Base-by-base conservation (phyloP, 345 rosid species). In the Barbarea vulgaris region DNA sequence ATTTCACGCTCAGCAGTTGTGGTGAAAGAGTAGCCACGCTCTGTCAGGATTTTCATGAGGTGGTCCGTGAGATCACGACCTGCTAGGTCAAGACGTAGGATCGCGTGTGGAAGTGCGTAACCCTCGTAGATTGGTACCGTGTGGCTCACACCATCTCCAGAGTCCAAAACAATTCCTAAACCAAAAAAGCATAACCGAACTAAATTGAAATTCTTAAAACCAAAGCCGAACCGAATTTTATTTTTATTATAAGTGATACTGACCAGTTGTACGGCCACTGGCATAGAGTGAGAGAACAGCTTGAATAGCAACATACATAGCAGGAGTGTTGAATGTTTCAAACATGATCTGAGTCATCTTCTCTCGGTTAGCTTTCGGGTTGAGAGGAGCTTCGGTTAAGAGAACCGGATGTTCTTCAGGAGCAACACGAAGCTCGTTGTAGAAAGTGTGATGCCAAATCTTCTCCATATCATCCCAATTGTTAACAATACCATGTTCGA, bases 381-480 rank as follows among this genome's bases (percentile, higher is more conserved):
- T 88, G 11, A 88, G 89, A 42, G 93, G 93, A 66, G 93, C 91
- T 72, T 88, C 93, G n/a, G 93, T 88, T 33, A 88, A 84, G 59
- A 88, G 93, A 79, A 88, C 83, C 0, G 93, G 93, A 69, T 88
- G 93, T 75, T 87, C 93, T 78, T 88, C 93, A 9, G 91, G 91
- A 10, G 93, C 93, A 5, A 88, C 91, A 73, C 93, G 93, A 41
- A 88, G 93, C 79, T 88, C 93, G 60, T 88, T 86, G 79, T 88
- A 88, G 78, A 87, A 87, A 73, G 92, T 88, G 74, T 88, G 89
- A 84, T 84, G 89, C 89, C 90, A 84, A 39, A 84, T 86, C 77
- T 86, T 86, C 69, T 86, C 88, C 90, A 84, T 87, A 55, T 89
- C 94, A 82, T 89, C 94, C 94, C 94, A 89, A 59, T 89, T 89